A percentile compares a stretch with the other conserved stretches of the same genome.
Conservation (phyloP, 441 rosid species). For the Gossypium gossypioides region DNA sequence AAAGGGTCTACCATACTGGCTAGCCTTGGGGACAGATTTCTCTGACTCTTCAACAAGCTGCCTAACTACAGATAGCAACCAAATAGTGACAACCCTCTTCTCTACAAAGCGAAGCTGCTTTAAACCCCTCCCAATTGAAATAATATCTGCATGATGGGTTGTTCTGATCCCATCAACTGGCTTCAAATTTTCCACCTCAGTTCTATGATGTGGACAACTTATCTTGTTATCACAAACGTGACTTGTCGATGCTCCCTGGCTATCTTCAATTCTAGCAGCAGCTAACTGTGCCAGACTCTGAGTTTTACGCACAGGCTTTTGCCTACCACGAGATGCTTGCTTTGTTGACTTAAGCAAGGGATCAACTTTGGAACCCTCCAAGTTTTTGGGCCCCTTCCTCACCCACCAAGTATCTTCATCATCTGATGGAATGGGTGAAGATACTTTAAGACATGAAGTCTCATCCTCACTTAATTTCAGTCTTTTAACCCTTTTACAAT, state of each 20-base stretch:
- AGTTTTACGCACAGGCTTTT: constrained; percentile 72
- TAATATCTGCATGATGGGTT: constrained; percentile 43
- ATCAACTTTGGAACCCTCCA: constrained; percentile 60
- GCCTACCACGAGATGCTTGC: constrained; percentile 77
- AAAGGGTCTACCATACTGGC: constrained; percentile 50
- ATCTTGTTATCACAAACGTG: constrained; percentile 81
- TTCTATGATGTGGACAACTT: constrained; percentile 55
- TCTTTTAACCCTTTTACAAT: constrained; percentile 74
- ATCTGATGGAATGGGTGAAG: constrained; percentile 68
- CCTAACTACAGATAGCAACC: constrained; percentile 64
- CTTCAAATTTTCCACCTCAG: constrained; percentile 41
- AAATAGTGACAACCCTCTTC: constrained; percentile 66
- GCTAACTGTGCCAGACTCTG: constrained; percentile 88
- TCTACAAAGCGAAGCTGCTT: constrained; percentile 68
- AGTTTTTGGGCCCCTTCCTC: constrained; percentile 56
- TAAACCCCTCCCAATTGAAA: constrained; percentile 68
- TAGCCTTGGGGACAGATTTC: constrained; percentile 46
- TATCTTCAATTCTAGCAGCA: constrained; percentile 92
- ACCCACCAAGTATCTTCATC: constrained; percentile 97
- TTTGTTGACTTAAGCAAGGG: constrained; percentile 56
- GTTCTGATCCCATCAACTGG: constrained; percentile 47
- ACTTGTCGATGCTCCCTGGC: constrained; percentile 98
- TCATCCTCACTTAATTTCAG: constrained; percentile 65
- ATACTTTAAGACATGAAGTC: constrained; percentile 51
- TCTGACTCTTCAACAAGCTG: constrained; percentile 80